Evolutionary conservation across 2,329 filamentous ascomycete genomes (phyloP), one percentile per base, ranked within the genome.

Genomic region (Zasmidium cellare): DNA sequence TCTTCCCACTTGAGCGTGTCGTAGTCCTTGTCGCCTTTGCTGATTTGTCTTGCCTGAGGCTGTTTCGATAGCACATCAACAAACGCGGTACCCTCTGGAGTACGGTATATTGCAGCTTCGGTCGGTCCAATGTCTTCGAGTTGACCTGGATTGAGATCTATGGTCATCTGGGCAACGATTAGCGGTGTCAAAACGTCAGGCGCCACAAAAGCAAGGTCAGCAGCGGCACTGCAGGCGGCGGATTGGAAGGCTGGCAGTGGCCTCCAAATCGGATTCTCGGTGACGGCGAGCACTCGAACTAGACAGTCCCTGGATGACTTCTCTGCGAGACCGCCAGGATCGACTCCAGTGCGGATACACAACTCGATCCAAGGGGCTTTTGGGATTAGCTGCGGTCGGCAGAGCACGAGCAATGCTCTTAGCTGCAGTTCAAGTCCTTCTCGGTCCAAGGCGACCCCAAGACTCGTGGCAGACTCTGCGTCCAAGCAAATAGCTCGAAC

Each of bases 1-100:
- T 93, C 89, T 75, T 99, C 94, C 94, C 96, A 99, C 75, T 96
- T 97, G 44, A 97, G 76, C 1, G 91, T 96, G 67, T 99, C 91
- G 68, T 97, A 96, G 72, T 97, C 94, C 73, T 96, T 97, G 50
- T 86, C 88, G 68, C 91, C 96, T 77, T 96, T 97, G 75, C 92
- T 88, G 2, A 91, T 86, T 1, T 88, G 77, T 38, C 81, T 79
- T 60, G 84, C 84, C 58, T 86, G 85, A 1, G 86, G 79, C 72
- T 96, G 96, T 71, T 91, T 92, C 31, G 89, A 90, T 5, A 99
- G 82, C 0, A 97, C 90, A 74, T 99, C 94, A 19, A 99, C 82
- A 67, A 96, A 97, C 14, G 87, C 84, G 1, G 88, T 92, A 1
- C 92, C 93, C 72, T 96, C 91, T 1, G 92, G 89, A 0, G 93